phyloP scores from a whole-genome alignment of 2,329 filamentous ascomycete species.

The Trichoderma semiorbis region DNA sequence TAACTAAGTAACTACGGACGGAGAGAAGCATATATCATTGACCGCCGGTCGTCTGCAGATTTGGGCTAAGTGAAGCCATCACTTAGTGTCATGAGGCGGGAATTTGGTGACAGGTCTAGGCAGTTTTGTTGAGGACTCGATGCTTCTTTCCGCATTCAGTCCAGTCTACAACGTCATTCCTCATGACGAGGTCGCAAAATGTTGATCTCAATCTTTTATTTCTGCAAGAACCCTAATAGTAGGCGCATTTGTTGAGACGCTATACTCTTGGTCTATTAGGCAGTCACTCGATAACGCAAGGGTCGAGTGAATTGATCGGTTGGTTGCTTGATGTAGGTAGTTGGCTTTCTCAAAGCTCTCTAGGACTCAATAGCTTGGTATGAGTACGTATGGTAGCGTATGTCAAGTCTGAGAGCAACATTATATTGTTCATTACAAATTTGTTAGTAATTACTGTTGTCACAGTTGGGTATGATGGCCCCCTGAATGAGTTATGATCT shows the following conservation, averaged over 20 bases:
- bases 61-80: too few relatives aligned
- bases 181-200: neutral
- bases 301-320: neutral
- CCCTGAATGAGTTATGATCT: neutral
- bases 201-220: neutral
- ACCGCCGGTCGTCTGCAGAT: neutral
- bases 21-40: neutral
- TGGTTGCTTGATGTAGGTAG: neutral
- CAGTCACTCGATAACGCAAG: neutral
- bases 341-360: neutral
- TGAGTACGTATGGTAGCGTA: rapidly evolving
- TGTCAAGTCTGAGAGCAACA: neutral
- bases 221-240: neutral
- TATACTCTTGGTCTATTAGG: neutral
- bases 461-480: neutral
- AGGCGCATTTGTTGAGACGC: neutral
- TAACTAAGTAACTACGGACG: neutral
- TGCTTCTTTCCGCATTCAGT: neutral
- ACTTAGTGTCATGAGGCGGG: neutral
- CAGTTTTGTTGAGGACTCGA: neutral
- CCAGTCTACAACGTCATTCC: neutral
- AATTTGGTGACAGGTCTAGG: neutral
- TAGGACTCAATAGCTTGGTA: neutral
- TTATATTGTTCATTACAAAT: neutral
- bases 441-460: neutral